phyloP scores from a whole-genome alignment of 176 grass and related monocot species.

The Triticum turgidum region DNA sequence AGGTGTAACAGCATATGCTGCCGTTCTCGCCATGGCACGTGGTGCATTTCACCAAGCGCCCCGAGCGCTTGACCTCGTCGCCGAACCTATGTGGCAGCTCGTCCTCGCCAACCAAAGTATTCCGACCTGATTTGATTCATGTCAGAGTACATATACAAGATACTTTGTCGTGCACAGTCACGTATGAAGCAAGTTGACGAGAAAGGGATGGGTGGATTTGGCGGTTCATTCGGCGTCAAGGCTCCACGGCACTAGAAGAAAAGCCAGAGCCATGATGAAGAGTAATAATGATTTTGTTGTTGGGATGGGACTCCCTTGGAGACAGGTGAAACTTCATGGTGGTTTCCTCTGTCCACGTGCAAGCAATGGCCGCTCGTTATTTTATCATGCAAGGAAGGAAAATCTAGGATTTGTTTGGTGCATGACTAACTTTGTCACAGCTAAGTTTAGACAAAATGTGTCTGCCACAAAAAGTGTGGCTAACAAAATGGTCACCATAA shows the following conservation, averaged over 20 bases:
- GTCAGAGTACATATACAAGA: background rate
- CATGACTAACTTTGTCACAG: too few species aligned
- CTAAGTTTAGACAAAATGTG: too few species aligned
- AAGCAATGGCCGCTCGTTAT: background rate
- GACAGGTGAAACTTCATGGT: slow-evolving; percentile 15
- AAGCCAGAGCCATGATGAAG: background rate
- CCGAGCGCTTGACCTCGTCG: background rate
- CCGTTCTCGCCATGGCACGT: slow-evolving; percentile 11
- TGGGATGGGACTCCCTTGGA: background rate
- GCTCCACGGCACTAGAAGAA: background rate
- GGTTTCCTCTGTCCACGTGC: background rate
- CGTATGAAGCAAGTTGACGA: background rate
- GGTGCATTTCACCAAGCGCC: slow-evolving; percentile 35
- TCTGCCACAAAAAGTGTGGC: too few species aligned
- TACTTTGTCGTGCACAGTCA: background rate
- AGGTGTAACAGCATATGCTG: background rate
- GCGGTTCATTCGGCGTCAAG: background rate
- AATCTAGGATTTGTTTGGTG: background rate
- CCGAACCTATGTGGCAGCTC: background rate
- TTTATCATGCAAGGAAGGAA: background rate
- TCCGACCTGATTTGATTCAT: background rate
- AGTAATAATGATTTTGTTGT: background rate
- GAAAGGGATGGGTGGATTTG: background rate
- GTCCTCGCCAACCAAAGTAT: slow-evolving; percentile 8
- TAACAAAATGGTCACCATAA: too few species aligned